These are phyloP conservation scores for Ceratobasidium theobromae DNA, from an alignment of 1,284 basidiomycete genomes.

Conservation along the genomic window DNA sequence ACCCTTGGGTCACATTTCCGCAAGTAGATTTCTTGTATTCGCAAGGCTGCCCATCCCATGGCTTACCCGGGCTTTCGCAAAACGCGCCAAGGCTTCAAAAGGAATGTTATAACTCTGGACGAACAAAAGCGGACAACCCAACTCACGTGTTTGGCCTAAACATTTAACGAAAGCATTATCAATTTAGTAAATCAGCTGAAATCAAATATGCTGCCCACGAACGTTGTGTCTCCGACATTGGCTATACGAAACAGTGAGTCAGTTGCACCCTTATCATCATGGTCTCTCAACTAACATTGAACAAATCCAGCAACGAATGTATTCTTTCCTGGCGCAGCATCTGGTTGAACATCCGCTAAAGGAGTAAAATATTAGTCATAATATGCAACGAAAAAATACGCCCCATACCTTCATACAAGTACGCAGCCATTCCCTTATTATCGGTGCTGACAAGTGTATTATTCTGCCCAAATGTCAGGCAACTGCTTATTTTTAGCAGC, in stretches of 20 bases:
- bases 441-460: conserved; percentile 75
- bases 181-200: not conserved
- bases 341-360: conserved; percentile 61
- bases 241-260: conserved; percentile 47
- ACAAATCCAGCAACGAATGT: conserved; percentile 75
- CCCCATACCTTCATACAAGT: conserved; percentile 64
- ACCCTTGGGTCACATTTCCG: conserved; percentile 64
- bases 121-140: not conserved
- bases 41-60: conserved; percentile 65
- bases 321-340: conserved; percentile 64
- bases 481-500: not conserved
- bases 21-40: conserved; percentile 71
- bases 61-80: conserved; percentile 71
- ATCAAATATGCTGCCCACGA: not conserved
- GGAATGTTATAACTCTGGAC: conserved; percentile 8
- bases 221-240: conserved; percentile 68
- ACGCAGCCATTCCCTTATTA: conserved; percentile 83
- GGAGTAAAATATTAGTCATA: not conserved
- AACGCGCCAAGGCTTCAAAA: conserved; percentile 61
- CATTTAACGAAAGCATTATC: not conserved
- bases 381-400: not conserved
- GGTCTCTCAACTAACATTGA: conserved; percentile 53
- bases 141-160: conserved; percentile 69
- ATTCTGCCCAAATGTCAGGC: conserved; percentile 50
- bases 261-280: not conserved